These are phyloP conservation scores for Pichia eremophila DNA, from an alignment of 805 yeast species.

Conservation along the genomic window DNA sequence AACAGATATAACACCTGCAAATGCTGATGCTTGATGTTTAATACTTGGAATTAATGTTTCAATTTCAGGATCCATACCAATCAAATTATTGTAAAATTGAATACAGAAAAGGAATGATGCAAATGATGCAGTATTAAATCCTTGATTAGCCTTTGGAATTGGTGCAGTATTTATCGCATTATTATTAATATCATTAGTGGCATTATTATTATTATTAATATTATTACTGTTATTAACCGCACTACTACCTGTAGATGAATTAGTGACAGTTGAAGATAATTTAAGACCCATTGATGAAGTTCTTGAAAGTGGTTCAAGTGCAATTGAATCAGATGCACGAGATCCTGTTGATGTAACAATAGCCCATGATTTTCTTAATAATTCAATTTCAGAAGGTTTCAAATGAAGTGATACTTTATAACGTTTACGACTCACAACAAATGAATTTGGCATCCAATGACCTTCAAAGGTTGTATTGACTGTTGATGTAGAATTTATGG, in stretches of 20 bases:
- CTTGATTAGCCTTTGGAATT: neutral
- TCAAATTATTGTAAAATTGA: slow-evolving; percentile 64
- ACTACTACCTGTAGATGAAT: neutral
- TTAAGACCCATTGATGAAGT: slow-evolving; percentile 1
- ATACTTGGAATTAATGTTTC: slow-evolving; percentile 65
- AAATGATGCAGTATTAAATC: slow-evolving; percentile 26
- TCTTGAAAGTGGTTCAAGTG: neutral
- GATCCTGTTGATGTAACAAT: slow-evolving; percentile 23
- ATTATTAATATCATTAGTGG: neutral
- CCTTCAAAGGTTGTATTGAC: slow-evolving; percentile 21
- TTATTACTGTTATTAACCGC: neutral
- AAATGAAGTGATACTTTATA: slow-evolving; percentile 19
- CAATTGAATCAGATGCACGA: slow-evolving; percentile 4
- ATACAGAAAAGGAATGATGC: slow-evolving; percentile 59
- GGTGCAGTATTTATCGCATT: neutral
- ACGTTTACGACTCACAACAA: slow-evolving; percentile 19
- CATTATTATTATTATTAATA: neutral
- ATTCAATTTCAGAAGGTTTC: slow-evolving; percentile 32
- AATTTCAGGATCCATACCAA: slow-evolving; percentile 50
- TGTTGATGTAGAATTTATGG: slow-evolving; percentile 21
- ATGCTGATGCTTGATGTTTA: slow-evolving; percentile 68
- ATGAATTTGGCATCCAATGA: slow-evolving; percentile 27
- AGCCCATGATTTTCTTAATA: slow-evolving; percentile 39
- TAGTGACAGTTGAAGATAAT: neutral
- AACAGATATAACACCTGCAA: slow-evolving; percentile 67